These are phyloP conservation scores for Luzula sylvatica DNA, from an alignment of 176 grass and related monocot genomes.

Conservation along the genomic window DNA sequence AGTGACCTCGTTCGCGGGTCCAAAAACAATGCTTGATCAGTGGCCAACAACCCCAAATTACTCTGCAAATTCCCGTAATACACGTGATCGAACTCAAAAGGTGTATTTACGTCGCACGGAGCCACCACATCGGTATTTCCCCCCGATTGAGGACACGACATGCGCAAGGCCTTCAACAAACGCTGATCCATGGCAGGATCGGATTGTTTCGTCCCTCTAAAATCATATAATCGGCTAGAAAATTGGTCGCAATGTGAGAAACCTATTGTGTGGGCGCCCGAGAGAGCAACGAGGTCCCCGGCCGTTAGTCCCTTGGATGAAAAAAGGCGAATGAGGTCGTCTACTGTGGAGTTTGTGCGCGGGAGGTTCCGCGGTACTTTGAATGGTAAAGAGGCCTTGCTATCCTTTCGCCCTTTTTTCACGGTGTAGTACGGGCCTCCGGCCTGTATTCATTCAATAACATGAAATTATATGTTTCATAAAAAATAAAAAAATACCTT, in stretches of 20 bases:
- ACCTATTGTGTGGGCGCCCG: slow-evolving; percentile 61
- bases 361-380: slow-evolving; percentile 62
- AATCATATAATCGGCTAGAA: slow-evolving; percentile 48
- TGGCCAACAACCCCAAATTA: slow-evolving; percentile 54
- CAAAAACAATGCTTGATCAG: slow-evolving; percentile 72
- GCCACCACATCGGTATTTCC: slow-evolving; percentile 50
- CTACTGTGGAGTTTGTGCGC: slow-evolving; percentile 59
- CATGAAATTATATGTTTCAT: too few species aligned
- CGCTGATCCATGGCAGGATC: slow-evolving; percentile 70
- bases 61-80: slow-evolving; percentile 69
- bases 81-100: slow-evolving; percentile 55
- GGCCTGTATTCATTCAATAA: too few species aligned
- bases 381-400: slow-evolving; percentile 54
- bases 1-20: slow-evolving; percentile 50
- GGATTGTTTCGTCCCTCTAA: slow-evolving; percentile 27
- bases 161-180: slow-evolving; percentile 59
- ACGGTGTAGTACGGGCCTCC: slow-evolving; percentile 69
- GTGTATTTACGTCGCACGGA: slow-evolving; percentile 59
- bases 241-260: slow-evolving; percentile 80
- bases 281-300: slow-evolving; percentile 21
- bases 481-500: too few species aligned
- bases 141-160: slow-evolving; percentile 49
- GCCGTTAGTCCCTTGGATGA: slow-evolving; percentile 37
- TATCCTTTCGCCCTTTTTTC: slow-evolving; percentile 86
- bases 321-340: slow-evolving; percentile 79